Conservation (phyloP, 2,329 filamentous ascomycete species). For the Neonectria hederae region DNA sequence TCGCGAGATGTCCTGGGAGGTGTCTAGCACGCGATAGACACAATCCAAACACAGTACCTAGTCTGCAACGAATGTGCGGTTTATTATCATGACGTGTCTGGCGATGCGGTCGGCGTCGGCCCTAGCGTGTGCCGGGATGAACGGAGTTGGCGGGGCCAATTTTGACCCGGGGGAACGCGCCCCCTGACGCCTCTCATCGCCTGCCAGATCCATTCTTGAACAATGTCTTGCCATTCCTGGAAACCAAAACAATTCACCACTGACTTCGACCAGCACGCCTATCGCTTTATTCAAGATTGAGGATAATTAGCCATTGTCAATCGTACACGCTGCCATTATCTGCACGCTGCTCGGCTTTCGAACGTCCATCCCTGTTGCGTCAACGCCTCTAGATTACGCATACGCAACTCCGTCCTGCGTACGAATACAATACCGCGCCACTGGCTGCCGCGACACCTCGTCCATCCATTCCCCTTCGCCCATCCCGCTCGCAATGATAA, state of each 20-base stretch:
- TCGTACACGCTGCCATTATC: not conserved
- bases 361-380: conserved; percentile 8
- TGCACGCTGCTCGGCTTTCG: not conserved
- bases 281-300: not conserved
- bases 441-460: conserved; percentile 29
- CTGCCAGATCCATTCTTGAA: conserved; percentile 8
- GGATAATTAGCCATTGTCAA: not conserved
- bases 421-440: conserved; percentile 18
- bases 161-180: conserved; percentile 27
- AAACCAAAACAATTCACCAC: not conserved
- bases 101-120: conserved; percentile 21
- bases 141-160: conserved; percentile 40
- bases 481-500: conserved; percentile 36
- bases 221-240: not conserved
- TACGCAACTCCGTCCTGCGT: conserved; percentile 3
- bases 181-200: conserved; percentile 24
- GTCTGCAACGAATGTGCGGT: no score
- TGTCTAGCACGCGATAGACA: conserved; percentile 28
- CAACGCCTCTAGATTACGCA: conserved; percentile 13
- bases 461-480: conserved; percentile 16
- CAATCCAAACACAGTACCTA: conserved; percentile 30
- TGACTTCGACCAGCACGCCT: not conserved
- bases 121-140: conserved; percentile 28
- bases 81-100: not conserved
- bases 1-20: conserved; percentile 8